A percentile compares a stretch with the other conserved stretches of the same genome.
These are phyloP conservation scores for Syzygium oleosum DNA, from an alignment of 345 rosid genomes.

Conservation along the genomic window DNA sequence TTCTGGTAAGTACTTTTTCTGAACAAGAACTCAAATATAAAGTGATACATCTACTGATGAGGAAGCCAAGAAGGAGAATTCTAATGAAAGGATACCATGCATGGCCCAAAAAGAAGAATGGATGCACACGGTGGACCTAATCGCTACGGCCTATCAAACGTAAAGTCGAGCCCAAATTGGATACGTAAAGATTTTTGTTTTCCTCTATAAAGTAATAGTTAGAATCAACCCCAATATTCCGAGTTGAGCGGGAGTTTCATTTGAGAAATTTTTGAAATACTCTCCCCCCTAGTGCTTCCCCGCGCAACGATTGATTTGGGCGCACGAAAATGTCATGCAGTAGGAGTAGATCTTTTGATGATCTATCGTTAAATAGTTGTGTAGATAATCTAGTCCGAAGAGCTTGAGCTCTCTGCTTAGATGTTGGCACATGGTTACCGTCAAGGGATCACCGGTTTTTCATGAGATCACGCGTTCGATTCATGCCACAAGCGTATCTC, in stretches of 20 bases:
- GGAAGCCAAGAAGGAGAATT: not conserved
- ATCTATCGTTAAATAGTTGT: not conserved
- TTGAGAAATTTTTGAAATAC: not conserved
- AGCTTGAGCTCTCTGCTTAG: not conserved
- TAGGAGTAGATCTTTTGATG: not conserved
- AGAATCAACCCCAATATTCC: not conserved
- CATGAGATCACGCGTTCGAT: not conserved
- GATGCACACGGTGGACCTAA: not conserved
- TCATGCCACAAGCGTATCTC: fast-evolving
- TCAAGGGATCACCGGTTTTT: fast-evolving
- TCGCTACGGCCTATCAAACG: not conserved
- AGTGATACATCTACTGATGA: not conserved
- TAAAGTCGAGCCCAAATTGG: not conserved
- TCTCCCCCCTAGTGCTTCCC: not conserved
- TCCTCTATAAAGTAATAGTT: not conserved
- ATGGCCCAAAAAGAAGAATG: not conserved
- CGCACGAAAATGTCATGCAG: not conserved
- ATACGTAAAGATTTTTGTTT: not conserved
- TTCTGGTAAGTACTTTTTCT: too few species aligned
- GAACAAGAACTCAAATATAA: not conserved
- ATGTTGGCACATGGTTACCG: not conserved
- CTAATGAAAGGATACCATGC: not conserved
- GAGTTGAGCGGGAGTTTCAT: not conserved
- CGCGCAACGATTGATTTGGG: not conserved
- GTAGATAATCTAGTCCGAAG: not conserved